Evolutionary conservation across 306 rosid species (phyloP).

Genomic region (Nissolia schottii): DNA sequence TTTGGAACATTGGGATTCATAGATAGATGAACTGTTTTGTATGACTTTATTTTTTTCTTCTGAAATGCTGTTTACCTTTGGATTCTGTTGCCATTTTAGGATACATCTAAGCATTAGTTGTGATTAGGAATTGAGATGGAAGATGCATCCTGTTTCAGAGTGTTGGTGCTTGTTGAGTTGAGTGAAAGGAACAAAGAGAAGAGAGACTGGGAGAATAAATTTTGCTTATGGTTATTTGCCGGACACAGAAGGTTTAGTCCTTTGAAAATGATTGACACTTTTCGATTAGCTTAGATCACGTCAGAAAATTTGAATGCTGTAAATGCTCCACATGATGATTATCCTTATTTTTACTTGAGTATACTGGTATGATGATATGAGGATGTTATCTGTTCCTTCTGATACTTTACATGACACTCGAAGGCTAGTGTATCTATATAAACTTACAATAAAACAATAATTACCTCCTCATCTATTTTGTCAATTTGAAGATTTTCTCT

Average conservation of each 20-base stretch:
- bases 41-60: not conserved
- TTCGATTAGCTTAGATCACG: not conserved
- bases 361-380: not conserved
- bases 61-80: not conserved
- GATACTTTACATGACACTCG: not conserved
- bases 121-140: not conserved
- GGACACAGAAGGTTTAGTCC: not conserved
- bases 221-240: not conserved
- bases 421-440: not conserved
- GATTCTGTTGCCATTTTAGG: not conserved
- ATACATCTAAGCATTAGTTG: not conserved
- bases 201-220: not conserved
- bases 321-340: not conserved
- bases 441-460: not conserved
- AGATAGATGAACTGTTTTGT: not conserved
- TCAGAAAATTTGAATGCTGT: not conserved
- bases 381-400: not conserved
- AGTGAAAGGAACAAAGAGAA: not conserved
- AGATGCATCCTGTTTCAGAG: not conserved
- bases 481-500: not conserved
- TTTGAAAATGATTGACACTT: not conserved
- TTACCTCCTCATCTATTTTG: conserved; percentile 2
- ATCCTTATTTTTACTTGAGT: conserved; percentile 4
- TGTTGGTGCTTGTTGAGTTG: not conserved
- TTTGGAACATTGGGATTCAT: not conserved